A percentile compares a stretch with the other conserved stretches of the same genome.
phyloP scores from a whole-genome alignment of 257 asterid species.

The Hygrophila difformis region DNA sequence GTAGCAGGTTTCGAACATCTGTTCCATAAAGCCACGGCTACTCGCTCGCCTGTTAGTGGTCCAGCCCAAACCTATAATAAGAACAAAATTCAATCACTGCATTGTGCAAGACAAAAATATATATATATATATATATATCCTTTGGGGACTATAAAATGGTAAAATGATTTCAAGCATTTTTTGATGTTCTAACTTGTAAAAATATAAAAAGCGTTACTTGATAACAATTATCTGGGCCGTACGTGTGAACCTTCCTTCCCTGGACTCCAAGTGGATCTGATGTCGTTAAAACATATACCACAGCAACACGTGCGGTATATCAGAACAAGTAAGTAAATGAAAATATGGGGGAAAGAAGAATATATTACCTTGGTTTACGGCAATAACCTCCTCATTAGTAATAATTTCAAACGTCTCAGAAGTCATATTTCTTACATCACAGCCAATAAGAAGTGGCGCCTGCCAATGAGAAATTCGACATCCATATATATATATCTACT shows the following conservation, averaged over 20 bases:
- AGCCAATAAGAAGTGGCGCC: conserved; percentile 92
- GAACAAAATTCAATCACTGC: background rate
- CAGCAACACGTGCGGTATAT: background rate
- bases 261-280: conserved; percentile 84
- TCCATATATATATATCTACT: too few species aligned
- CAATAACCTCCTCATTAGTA: conserved; percentile 54
- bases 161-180: too few species aligned
- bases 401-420: conserved; percentile 56
- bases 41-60: conserved; percentile 63
- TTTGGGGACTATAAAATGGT: conserved; percentile 18
- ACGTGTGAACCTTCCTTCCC: conserved; percentile 65
- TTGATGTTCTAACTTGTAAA: too few species aligned
- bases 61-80: conserved; percentile 77
- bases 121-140: too few species aligned
- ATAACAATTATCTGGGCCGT: conserved; percentile 47
- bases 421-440: conserved; percentile 85
- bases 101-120: too few species aligned
- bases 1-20: conserved; percentile 50
- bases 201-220: conserved; percentile 27
- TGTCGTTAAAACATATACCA: background rate
- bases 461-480: too few species aligned
- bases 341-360: background rate
- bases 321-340: background rate
- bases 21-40: conserved; percentile 81
- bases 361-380: conserved; percentile 56